Evolutionary conservation across 140 eudicot species (phyloP).

Genomic region (Ambrosia hybrid): DNA sequence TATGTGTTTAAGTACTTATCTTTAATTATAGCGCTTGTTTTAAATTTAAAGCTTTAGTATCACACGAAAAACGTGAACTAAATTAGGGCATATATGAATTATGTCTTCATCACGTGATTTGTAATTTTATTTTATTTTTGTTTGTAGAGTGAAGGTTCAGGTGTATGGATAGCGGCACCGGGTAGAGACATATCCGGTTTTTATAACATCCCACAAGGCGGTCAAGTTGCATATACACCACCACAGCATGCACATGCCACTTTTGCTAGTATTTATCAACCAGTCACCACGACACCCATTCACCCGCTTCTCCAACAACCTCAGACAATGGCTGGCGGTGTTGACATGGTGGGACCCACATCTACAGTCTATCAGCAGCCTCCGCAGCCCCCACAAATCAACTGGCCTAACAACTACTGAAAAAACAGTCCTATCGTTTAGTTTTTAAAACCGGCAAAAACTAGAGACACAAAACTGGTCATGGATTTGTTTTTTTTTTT

Average conservation of each 20-base stretch:
- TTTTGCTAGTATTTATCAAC: conserved; percentile 64
- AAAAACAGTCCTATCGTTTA: conserved; percentile 3
- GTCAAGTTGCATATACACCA: conserved; percentile 72
- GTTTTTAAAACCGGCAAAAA: conserved; percentile 21
- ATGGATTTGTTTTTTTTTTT: conserved; percentile 11
- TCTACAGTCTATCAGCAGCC: conserved; percentile 69
- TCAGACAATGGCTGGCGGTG: conserved; percentile 65
- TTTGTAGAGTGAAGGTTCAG: conserved; percentile 75
- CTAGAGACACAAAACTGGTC: conserved; percentile 22
- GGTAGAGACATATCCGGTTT: conserved; percentile 74
- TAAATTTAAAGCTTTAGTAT: background rate
- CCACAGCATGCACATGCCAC: conserved; percentile 73
- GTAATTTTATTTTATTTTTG: background rate
- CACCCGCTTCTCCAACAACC: conserved; percentile 92
- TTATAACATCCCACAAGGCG: conserved; percentile 78
- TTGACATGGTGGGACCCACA: conserved; percentile 71
- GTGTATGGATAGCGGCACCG: conserved; percentile 70
- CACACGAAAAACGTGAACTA: background rate
- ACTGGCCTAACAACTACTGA: conserved; percentile 89
- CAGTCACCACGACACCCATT: conserved; percentile 59
- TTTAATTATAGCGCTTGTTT: background rate
- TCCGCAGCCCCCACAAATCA: conserved; percentile 69
- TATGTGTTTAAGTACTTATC: background rate
- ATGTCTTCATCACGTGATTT: background rate
- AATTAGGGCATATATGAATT: background rate